A percentile compares a stretch with the other conserved stretches of the same genome.
phyloP scores from a whole-genome alignment of 768 basidiomycete genomes.

The Chiua virens region DNA sequence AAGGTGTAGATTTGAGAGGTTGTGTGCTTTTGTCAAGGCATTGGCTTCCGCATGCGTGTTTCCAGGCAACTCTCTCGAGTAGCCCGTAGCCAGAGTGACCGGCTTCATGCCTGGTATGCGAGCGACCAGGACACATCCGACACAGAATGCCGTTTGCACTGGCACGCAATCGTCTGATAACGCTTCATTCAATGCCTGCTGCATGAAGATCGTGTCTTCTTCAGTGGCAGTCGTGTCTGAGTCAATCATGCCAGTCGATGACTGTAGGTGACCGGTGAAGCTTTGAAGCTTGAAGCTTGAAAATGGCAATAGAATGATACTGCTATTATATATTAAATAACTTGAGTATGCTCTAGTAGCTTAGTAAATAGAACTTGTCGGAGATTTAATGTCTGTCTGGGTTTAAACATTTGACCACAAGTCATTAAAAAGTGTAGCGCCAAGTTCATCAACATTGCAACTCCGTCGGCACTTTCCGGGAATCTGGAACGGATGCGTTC shows the following conservation, averaged over 20 bases:
- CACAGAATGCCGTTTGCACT: conserved; percentile 79
- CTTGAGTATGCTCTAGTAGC: too few relatives aligned
- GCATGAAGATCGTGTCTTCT: conserved; percentile 48
- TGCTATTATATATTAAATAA: too few relatives aligned
- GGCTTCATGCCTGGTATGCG: conserved; percentile 42
- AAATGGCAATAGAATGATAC: too few relatives aligned
- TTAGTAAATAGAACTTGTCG: too few relatives aligned
- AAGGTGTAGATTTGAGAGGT: conserved; percentile 46
- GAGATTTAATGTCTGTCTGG: too few relatives aligned
- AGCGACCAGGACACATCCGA: conserved; percentile 78
- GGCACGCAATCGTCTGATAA: conserved; percentile 57
- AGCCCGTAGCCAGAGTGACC: conserved; percentile 72
- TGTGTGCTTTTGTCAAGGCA: conserved; percentile 70
- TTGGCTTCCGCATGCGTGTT: conserved; percentile 99
- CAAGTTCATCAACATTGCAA: conserved; percentile 11
- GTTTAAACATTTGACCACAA: too few relatives aligned
- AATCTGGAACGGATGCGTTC: conserved; percentile 1
- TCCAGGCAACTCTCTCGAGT: conserved; percentile 86
- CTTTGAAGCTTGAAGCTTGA: too few relatives aligned
- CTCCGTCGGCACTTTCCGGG: conserved; percentile 29
- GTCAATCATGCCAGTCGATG: conserved; percentile 1
- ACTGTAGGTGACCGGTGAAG: too few relatives aligned
- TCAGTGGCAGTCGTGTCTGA: conserved; percentile 5
- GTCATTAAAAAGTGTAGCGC: too few relatives aligned
- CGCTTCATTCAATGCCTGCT: conserved; percentile 69